Conservation (phyloP, 176 grass and related monocot species). For the Oryza officinalis region DNA sequence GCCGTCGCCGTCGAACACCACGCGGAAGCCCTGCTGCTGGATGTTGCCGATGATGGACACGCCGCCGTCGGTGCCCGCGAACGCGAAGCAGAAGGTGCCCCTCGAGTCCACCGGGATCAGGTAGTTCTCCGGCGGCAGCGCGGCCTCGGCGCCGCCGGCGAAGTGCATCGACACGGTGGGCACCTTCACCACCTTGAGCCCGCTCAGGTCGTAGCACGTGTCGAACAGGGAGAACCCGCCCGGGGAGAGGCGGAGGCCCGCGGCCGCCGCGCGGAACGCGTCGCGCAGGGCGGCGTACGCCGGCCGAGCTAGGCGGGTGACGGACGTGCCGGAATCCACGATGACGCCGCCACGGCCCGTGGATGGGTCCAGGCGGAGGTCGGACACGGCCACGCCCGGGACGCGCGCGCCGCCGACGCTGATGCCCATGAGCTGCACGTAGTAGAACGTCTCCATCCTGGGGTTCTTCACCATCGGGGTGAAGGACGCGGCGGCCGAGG, state of each 20-base stretch:
- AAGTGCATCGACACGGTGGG: conserved; percentile 91
- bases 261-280: conserved; percentile 65
- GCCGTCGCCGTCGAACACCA: conserved; percentile 77
- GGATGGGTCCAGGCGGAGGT: conserved; percentile 69
- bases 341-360: conserved; percentile 86
- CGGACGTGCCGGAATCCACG: conserved; percentile 94
- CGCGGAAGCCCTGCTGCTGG: conserved; percentile 90
- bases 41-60: conserved; percentile 96
- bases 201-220: conserved; percentile 93
- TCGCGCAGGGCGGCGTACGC: conserved; percentile 81
- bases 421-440: conserved; percentile 73
- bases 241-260: conserved; percentile 50
- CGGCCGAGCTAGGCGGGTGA: conserved; percentile 64
- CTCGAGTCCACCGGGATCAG: conserved; percentile 86
- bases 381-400: conserved; percentile 53
- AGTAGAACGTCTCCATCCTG: conserved; percentile 84
- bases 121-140: conserved; percentile 93
- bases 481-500: conserved; percentile 42
- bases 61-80: conserved; percentile 83
- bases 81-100: conserved; percentile 96
- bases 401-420: conserved; percentile 87
- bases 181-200: conserved; percentile 81
- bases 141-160: conserved; percentile 53
- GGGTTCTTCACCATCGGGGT: conserved; percentile 77
- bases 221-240: conserved; percentile 94